These are phyloP conservation scores for Solanum peruvianum DNA, from an alignment of 257 asterid species.

Conservation along the genomic window DNA sequence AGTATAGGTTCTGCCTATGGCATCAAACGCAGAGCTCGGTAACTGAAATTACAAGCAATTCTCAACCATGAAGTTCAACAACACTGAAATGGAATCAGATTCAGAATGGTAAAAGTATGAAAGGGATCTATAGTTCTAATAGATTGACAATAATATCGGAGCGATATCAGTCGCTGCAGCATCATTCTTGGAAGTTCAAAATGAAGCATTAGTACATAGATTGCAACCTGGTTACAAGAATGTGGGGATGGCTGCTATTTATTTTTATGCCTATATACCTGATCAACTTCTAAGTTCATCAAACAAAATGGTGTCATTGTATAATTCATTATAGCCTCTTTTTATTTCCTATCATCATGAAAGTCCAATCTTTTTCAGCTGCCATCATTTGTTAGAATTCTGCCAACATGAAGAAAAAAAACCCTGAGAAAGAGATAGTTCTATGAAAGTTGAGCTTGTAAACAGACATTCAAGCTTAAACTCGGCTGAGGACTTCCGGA, in stretches of 20 bases:
- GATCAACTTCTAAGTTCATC: background rate
- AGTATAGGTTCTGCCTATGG: constrained; percentile 19
- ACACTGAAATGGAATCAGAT: background rate
- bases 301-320: background rate
- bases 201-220: background rate
- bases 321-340: background rate
- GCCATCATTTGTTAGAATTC: background rate
- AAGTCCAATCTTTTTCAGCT: background rate
- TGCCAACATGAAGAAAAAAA: background rate
- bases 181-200: background rate
- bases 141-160: background rate
- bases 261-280: background rate
- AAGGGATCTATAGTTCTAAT: background rate
- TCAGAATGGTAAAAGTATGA: background rate
- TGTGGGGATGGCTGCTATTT: background rate
- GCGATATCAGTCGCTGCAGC: background rate
- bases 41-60: background rate
- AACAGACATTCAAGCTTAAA: background rate
- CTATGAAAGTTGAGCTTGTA: background rate
- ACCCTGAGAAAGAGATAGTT: background rate
- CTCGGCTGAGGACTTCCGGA: background rate
- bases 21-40: background rate
- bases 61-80: background rate
- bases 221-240: background rate
- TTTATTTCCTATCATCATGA: background rate